Base-by-base conservation (phyloP, 2,329 filamentous ascomycete species). In the Xylaria digitata region DNA sequence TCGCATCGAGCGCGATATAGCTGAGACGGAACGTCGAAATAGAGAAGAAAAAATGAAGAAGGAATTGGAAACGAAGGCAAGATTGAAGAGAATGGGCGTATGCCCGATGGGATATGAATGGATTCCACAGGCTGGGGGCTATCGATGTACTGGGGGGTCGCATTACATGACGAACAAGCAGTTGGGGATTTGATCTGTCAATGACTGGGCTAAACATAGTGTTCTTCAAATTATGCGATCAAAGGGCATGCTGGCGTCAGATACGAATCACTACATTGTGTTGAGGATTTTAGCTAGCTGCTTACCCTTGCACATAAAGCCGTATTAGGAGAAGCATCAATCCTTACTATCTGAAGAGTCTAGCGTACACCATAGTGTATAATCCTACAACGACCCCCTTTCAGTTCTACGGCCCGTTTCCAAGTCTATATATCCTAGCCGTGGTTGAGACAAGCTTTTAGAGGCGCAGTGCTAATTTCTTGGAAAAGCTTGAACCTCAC, bases 91-190 rank as follows among this genome's bases (percentile, higher is more conserved):
- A 1, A 81, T 87, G 79, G 90, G 90, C 0, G 56, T 76, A 0
- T 94, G 90, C 75, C 80, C 82, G 0, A 43, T 61, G 19, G 90
- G 90, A 0, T 93, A 54, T 72, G 61, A 70, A 49, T 74, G 72
- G 71, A 71, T 74, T 50, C 45, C 55, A 3, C 73, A 74, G 64
- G 55, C 5, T 0, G 67, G 34, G 3, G 70, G 69, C 23, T 73
- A 71, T 37, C 65, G 71, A 19, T 73, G 72, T 56, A 69, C 71
- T 5, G 70, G 71, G 0, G 73, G 72, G 1, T 70, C 71, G 49
- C 71, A 73, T 49, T 75, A 53, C 21, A 55, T 72, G 54, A 45
- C 53, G n/a, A 65, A 71, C 15, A 30, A 7, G 37, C 8, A 57
- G 34, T 54, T 58, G 17, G 42, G 42, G 65, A 37, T 60, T 62